Base-by-base conservation (phyloP, 1,284 basidiomycete genomes). In the Porodaedalea pini region DNA sequence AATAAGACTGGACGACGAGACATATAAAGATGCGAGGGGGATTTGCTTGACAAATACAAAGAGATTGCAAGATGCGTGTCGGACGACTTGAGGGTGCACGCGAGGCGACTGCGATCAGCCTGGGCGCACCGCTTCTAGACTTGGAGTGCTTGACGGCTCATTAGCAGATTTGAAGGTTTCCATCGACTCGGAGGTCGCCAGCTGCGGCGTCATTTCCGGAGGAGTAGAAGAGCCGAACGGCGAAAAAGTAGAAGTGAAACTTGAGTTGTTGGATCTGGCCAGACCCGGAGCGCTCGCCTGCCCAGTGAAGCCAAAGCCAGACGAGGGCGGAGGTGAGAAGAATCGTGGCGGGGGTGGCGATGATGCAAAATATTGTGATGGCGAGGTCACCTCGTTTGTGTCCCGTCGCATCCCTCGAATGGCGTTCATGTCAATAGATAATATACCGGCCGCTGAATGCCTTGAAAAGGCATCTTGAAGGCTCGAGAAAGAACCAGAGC, bases 341-440 rank as follows among this genome's bases (percentile, higher is more conserved):
- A 65, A 64, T n/a, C 64, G 59, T 15, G 63, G 60, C 2, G 64
- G 63, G 11, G 63, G 62, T 0, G 64, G 63, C 0, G 63, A 64
- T 5, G 59, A 44, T 29, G 60, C 57, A 36, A 59, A 65, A 31
- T 47, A 51, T 29, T 60, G 60, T 21, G 55, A 57, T 11, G 61
- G 61, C 11, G 60, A 64, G 3, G 54, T 47, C 15, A 61, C 56
- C 13, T 61, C 63, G 32, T 32, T 52, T 45, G 57, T 25, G 31
- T 54, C 62, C 23, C 54, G 50, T 10, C 56, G 59, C 25, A 39
- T 32, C n/a, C 47, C 44, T 44, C 58, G 31, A 51, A 56, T 41
- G 29, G 54, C 58, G 39, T 37, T 55, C 51, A 57, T 61, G 45
- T 54, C 56, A 45, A 56, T 51, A 43, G 54, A 58, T 37, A 51